Conservation (phyloP, 768 basidiomycete genomes). For the Infundibulicybe gibba region DNA sequence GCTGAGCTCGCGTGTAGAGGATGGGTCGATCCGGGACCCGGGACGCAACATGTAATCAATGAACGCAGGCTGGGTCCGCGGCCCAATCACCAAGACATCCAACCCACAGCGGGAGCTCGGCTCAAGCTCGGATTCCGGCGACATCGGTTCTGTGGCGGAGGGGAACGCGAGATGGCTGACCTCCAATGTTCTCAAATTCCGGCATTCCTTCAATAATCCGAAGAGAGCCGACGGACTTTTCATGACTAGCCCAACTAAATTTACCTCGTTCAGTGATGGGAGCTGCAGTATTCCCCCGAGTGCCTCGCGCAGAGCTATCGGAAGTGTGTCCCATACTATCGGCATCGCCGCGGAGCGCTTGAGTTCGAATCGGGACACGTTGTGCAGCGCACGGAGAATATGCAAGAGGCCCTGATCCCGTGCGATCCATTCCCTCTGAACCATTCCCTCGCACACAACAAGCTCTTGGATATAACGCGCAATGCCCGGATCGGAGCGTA, state of each 20-base stretch:
- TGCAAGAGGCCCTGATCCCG: constrained; percentile 12
- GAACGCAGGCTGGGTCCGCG: constrained; percentile 19
- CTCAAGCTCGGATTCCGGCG: neutral
- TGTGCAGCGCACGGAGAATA: constrained; percentile 13
- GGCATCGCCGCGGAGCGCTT: constrained; percentile 14
- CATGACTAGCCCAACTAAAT: constrained; percentile 15
- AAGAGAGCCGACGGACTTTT: constrained; percentile 9
- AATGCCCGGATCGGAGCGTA: constrained; percentile 11
- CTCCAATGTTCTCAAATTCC: constrained; percentile 13
- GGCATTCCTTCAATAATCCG: constrained; percentile 12
- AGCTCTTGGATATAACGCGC: constrained; percentile 16
- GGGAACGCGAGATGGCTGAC: constrained; percentile 15
- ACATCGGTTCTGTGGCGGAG: neutral
- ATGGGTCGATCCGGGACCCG: constrained; percentile 11
- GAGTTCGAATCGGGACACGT: constrained; percentile 18
- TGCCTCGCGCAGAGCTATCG: constrained; percentile 9
- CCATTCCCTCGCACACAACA: constrained; percentile 19
- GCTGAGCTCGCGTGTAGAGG: constrained; percentile 16
- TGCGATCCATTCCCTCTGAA: constrained; percentile 15
- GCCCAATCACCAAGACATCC: constrained; percentile 19
- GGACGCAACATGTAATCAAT: constrained; percentile 18
- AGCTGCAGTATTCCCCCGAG: constrained; percentile 13
- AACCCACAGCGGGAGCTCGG: constrained; percentile 6
- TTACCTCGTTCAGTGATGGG: constrained; percentile 15
- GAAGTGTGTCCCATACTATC: constrained; percentile 15